Evolutionary conservation across 1,284 basidiomycete species (phyloP), one percentile per base, ranked within the genome.

Genomic region (Cystobasidium slooffiae): DNA sequence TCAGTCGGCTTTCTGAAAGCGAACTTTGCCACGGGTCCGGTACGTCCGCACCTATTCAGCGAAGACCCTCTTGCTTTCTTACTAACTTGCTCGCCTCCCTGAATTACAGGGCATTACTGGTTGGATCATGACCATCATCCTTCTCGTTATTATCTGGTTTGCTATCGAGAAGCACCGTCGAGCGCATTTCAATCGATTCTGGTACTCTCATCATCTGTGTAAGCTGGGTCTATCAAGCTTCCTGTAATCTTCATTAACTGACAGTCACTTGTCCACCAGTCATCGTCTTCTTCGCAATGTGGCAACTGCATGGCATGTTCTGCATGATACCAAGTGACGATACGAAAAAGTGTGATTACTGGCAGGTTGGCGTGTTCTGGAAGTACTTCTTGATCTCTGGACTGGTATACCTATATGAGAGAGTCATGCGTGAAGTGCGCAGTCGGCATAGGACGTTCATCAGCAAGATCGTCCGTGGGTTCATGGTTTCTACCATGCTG

Each of bases 251-350:
- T n/a, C 18, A n/a, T n/a, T 5, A 10, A 8, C 39, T n/a, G 12
- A 14, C 46, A 1, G 31, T 10, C 39, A 46, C 5, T 24, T 43
- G 39, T 49, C 16, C 7, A 7, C 14, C 52, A 63, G 61, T 93
- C 85, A 88, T 94, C 79, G 81, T 92, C 76, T 94, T 94, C 86
- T 96, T 96, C 85, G 86, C 92, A 81, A 85, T 86, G 79, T 95
- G 93, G 93, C 93, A 95, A 82, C 85, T 94, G 47, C 93, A 95
- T 55, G 93, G 93, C 69, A 91, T 94, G 90, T 94, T 93, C 87
- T 94, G 92, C 83, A 92, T 92, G 91, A 91, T 93, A 83, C 84
- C 53, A 81, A 76, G 80, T 80, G 81, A 82, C 47, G 31, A 47
- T 46, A 86, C 90, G 0, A 92, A 91, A 0, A 93, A 87, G 83